Percentiles rank a stretch among this genome's conserved stretches.
Evolutionary conservation across 2,329 filamentous ascomycete species (phyloP).

Genomic region (Cryphonectria radicalis): DNA sequence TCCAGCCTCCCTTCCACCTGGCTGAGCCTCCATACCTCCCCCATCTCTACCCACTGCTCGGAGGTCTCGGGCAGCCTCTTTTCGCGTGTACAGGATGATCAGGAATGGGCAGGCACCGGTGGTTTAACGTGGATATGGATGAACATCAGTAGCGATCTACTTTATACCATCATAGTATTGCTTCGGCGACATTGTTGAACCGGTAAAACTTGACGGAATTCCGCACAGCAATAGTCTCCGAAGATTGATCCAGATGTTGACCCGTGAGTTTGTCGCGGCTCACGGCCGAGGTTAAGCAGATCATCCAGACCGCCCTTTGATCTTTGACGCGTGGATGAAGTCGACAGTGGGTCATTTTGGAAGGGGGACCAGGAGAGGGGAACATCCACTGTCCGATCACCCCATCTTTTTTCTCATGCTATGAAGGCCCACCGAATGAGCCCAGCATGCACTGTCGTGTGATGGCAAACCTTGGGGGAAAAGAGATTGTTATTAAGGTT

Average conservation of each 20-base stretch:
- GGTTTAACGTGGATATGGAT: background rate
- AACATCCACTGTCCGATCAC: background rate
- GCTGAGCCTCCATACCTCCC: background rate
- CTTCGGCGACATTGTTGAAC: background rate
- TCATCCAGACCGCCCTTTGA: slow-evolving; percentile 16
- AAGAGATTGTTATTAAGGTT: background rate
- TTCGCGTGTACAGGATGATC: background rate
- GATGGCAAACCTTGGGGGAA: background rate
- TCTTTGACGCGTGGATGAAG: slow-evolving; percentile 7
- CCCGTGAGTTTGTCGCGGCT: background rate
- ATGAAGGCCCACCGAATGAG: background rate
- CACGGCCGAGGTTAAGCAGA: slow-evolving; percentile 7
- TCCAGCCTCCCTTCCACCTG: background rate
- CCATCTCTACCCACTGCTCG: background rate
- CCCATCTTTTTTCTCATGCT: background rate
- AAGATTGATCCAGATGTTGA: background rate
- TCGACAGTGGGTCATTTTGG: background rate
- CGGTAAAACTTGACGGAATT: background rate
- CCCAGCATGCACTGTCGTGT: background rate
- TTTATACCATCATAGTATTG: background rate
- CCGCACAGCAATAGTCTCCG: background rate
- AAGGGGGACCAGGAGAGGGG: too few species aligned
- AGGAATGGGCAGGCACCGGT: background rate
- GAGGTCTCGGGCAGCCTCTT: background rate
- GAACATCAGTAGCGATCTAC: background rate